phyloP scores from a whole-genome alignment of 2,329 filamentous ascomycete species.

The Calonectria honghensis region DNA sequence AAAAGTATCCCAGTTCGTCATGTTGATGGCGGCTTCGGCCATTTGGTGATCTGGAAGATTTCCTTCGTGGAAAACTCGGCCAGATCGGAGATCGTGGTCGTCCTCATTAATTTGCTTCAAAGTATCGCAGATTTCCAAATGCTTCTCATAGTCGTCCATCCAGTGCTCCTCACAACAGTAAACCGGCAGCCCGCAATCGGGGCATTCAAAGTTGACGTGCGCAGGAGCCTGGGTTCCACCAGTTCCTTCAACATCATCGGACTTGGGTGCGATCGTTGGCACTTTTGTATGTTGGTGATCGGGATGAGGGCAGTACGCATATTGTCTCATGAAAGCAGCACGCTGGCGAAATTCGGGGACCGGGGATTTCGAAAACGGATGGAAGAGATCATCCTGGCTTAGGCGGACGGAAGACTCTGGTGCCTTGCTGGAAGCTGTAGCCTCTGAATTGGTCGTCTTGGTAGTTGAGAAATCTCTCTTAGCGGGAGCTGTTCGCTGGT shows the following conservation, averaged over 20 bases:
- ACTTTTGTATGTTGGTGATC: constrained; percentile 86
- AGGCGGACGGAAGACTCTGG: constrained; percentile 64
- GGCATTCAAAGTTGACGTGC: constrained; percentile 95
- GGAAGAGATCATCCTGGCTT: constrained; percentile 89
- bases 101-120: constrained; percentile 97
- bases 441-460: constrained; percentile 52
- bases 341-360: constrained; percentile 90
- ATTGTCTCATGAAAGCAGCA: constrained; percentile 92
- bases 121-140: constrained; percentile 94
- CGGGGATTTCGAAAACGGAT: constrained; percentile 92
- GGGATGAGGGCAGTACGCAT: constrained; percentile 95
- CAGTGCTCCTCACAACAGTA: constrained; percentile 97
- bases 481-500: constrained; percentile 47
- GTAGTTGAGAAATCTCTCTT: constrained; percentile 59
- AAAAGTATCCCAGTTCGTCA: constrained; percentile 99
- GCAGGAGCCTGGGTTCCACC: constrained; percentile 79
- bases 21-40: constrained; percentile 94
- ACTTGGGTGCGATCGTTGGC: constrained; percentile 78
- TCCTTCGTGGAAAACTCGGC: constrained; percentile 94
- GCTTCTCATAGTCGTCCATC: constrained; percentile 95
- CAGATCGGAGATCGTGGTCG: constrained; percentile 94
- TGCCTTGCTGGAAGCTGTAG: constrained; percentile 51
- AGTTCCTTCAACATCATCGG: constrained; percentile 74
- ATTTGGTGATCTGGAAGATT: constrained; percentile 92
- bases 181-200: constrained; percentile 94